Base-by-base conservation (phyloP, 371 early-diverging fungal species). In the Apophysomyces trapeziformis region DNA sequence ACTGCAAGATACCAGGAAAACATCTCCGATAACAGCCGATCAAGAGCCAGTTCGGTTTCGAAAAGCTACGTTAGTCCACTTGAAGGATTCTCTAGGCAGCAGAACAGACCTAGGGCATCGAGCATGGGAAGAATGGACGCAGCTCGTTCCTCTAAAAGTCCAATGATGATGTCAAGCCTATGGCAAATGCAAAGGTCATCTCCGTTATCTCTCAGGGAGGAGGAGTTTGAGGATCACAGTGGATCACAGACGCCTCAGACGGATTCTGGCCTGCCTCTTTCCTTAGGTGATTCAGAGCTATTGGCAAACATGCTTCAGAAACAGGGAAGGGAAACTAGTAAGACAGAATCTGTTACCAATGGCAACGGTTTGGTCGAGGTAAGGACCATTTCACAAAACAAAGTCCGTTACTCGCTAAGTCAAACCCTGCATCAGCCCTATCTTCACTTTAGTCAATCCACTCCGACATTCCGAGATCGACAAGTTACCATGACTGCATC, bases 51-150 rank as follows among this genome's bases (percentile, higher is more conserved):
- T 44, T 66, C 76, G 5, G 65, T 73, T n/a, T 64, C 67, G n/a
- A 61, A 78, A 14, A 68, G 60, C 39, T 76, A 61, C 68, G 70
- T 76, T 38, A 50, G 54, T 11, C 70, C 84, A 6, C 60, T 85
- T 4, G 84, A 83, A 41, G 82, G 77, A 6, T 78, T 84, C 13
- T 76, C 79, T 43, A 80, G 82, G 6, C 85, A 84, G 43, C 83
- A 82, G 57, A 83, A 83, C 14, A 69, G 89, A 56, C 87, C 89
- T 8, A 70, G 89, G 21, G 87, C 89, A 58, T 85, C 87, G 18
- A 85, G 85, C 60, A 82, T 89, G 76, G 87, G 89, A 6, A 78
- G 86, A 64, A 75, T 87, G 58, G 87, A 87, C 54, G 76, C 75
- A 13, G 65, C 58, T 39, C 65, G 73, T 37, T 57, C 35, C 41